These are phyloP conservation scores for Chlorella sp. DNA, from an alignment of 139 green algal genomes.

Conservation along the genomic window DNA sequence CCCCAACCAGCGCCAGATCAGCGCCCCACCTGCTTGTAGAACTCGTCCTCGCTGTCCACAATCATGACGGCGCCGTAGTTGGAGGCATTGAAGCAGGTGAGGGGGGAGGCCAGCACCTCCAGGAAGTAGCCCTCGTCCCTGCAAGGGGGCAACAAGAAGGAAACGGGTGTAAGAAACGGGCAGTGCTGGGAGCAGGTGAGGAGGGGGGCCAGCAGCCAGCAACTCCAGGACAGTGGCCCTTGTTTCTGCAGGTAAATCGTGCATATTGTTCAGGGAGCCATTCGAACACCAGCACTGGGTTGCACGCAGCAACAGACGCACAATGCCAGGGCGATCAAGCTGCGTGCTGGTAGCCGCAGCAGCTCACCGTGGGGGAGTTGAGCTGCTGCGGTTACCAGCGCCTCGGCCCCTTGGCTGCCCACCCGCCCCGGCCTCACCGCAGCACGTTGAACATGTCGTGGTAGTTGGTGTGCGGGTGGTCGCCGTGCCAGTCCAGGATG, in stretches of 20 bases:
- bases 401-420: too few species aligned
- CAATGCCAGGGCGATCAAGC: too few species aligned
- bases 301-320: too few species aligned
- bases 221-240: too few species aligned
- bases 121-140: slow-evolving; percentile 76
- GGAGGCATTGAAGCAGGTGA: slow-evolving; percentile 93
- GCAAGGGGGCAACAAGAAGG: not conserved
- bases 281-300: too few species aligned
- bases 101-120: slow-evolving; percentile 89
- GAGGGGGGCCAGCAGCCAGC: not conserved
- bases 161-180: not conserved
- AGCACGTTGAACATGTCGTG: slow-evolving; percentile 88
- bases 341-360: too few species aligned
- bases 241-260: too few species aligned
- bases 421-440: slow-evolving; percentile 18
- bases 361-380: too few species aligned
- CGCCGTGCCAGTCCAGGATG: slow-evolving; percentile 99
- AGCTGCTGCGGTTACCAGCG: too few species aligned
- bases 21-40: slow-evolving; percentile 62
- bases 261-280: too few species aligned
- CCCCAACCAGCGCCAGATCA: too few species aligned
- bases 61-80: slow-evolving; percentile 91
- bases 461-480: slow-evolving; percentile 98
- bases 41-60: slow-evolving; percentile 95
- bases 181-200: not conserved